Base-by-base conservation (phyloP, 768 basidiomycete species). In the Chalciporus chontae region DNA sequence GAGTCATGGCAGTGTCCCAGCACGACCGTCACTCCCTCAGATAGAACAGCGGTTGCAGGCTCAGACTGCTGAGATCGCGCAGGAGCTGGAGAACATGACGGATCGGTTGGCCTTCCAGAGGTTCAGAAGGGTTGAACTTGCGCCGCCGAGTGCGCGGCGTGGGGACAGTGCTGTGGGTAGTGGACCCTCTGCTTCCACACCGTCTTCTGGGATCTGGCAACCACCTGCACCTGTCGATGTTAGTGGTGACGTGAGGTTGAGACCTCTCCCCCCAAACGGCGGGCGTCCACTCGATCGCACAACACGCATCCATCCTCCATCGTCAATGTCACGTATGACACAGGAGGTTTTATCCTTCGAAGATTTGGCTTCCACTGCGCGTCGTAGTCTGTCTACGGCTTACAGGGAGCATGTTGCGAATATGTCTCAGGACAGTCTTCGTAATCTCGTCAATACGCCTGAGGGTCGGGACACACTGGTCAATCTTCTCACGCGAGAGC, bases 41-140 rank as follows among this genome's bases (percentile, higher is more conserved):
- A 47, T 70, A 1, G 67, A 67, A 32, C 67, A 68, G 38, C 61
- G 51, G 41, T 24, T 63, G 45, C 65, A 65, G 34, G 53, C 47
- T 1, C 67, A 70, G 48, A 61, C 67, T 4, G 55, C 55, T n/a
- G 58, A 63, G 50, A 66, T 67, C 15, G 57, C 69, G n/a, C 62
- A 59, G 46, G 69, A 68, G 45, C 45, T 68, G 8, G 69, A 69
- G 49, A 60, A 29, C 45, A 67, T 69, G 67, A 61, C 63, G 14
- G 61, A 60, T 38, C 61, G 55, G 17, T 50, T 70, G 42, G 49
- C 53, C 3, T 48, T 57, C 3, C 54, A 52, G 11, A 56, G 64
- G 29, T 57, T 55, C 29, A 65, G 68, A 29, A 54, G 68, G 26
- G 26, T 26, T 8, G 26, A 26, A 39, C 23, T 58, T 4, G 59